Evolutionary conservation across 2,329 filamentous ascomycete genomes (phyloP), one percentile per base, ranked within the genome.

Genomic region (Fusarium concolor): DNA sequence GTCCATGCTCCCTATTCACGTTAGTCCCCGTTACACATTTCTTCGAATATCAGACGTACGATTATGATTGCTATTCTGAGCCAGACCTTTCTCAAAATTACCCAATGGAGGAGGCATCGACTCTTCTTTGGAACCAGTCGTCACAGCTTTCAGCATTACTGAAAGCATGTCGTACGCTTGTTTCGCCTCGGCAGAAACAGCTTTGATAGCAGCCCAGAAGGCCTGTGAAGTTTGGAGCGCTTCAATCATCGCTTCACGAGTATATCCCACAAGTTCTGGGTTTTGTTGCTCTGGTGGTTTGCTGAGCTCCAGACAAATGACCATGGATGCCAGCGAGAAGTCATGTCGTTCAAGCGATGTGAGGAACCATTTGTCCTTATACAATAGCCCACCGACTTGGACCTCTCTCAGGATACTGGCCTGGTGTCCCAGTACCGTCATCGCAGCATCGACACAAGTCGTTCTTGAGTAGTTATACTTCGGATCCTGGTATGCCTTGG

Each of bases 281-380:
- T 56, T 55, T 5, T 42, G 56, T 14, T 62, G 31, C 5, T 67
- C 20, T 0, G 51, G 4, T 10, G 35, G 39, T 10, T 35, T 47
- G 7, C 62, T 67, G 7, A 71, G 49, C 11, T 71, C 69, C 0
- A 71, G 42, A 5, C 68, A 71, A 2, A 70, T 18, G 5, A 71
- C 61, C 66, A 71, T 71, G 0, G 69, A 68, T 1, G 69, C 69
- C 0, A 71, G 26, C 0, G 68, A 53, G 20, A 71, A 71, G 50
- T 71, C 69, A 10, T 71, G 58, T 2, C 50, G 46, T 1, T 68
- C 66, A 0, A 71, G 55, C 0, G 69, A 71, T 1, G 64, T 62
- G 0, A 71, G 38, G 8, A 71, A 71, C 69, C 69, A 71, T 1
- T 52, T 47, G 1, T 71, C 67, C 0, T 64, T 38, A 3, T 61